Base-by-base conservation (phyloP, 2,329 filamentous ascomycete genomes). In the Endocalyx cinctus region DNA sequence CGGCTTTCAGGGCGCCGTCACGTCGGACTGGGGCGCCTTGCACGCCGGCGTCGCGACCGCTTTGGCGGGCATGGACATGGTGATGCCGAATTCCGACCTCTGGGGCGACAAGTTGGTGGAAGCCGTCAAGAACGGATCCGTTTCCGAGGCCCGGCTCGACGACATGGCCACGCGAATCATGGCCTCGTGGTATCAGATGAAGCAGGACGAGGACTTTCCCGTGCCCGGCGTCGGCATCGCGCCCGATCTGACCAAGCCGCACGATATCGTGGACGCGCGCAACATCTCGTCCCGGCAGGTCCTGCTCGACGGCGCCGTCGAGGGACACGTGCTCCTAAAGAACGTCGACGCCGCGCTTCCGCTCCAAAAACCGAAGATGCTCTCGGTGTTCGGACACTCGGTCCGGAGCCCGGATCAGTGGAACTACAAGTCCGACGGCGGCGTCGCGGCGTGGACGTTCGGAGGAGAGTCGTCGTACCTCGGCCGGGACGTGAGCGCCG, bases 311-410 rank as follows among this genome's bases (percentile, higher is more conserved):
- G 72, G 74, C 4, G 77, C 76, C 1, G 59, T 79, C 5, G 77
- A 81, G 45, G 77, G 79, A 4, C 76, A 80, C 34, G 78, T 82
- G 2, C 64, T 82, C 1, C 65, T 82, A 18, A 83, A 82, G 53
- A 82, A 83, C 50, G 58, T 51, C 25, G 71, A 73, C 26, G 63
- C 61, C 11, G 59, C 72, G 0, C 63, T 82, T 1, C 78, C 78
- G 0, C 54, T 83, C 1, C 63, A 63, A 7, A 54, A 64, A 10
- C 69, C 69, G 3, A 58, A 63, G 39, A 46, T 72, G 40, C 43
- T 84, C 27, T 75, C 77, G 1, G 45, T 82, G n/a, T 79, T 74
- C 46, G 74, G 78, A 17, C 82, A 82, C 50, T 79, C 79, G 10
- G 72, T 67, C 25, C 64, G 60, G 29, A 62, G 58, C 7, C 64